Percentiles rank a stretch among this genome's conserved stretches.
Conservation (phyloP, 768 basidiomycete genomes). For the Cytidiella melzeri region DNA sequence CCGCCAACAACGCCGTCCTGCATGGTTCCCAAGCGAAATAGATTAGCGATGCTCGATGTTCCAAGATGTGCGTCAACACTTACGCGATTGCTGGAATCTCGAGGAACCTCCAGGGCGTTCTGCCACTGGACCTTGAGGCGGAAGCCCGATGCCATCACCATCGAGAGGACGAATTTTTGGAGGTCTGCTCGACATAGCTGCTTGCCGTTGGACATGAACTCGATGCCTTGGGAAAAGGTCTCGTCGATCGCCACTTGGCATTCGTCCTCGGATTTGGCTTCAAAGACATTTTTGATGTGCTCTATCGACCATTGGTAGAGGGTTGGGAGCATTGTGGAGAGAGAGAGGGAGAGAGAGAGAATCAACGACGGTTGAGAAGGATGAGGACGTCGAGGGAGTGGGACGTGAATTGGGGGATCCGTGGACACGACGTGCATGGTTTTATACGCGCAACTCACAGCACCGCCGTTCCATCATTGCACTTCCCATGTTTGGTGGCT, state of each 20-base stretch:
- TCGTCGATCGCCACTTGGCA: conserved; percentile 35
- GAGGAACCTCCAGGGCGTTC: conserved; percentile 37
- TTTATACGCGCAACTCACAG: no score
- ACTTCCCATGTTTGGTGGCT: background rate
- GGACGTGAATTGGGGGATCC: background rate
- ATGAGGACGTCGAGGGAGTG: background rate
- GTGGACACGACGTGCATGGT: background rate
- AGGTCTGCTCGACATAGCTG: conserved; percentile 35
- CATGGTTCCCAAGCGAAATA: conserved; percentile 10
- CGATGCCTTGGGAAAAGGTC: conserved; percentile 39
- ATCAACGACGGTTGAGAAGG: background rate
- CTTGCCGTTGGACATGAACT: conserved; percentile 39
- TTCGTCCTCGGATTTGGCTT: conserved; percentile 39
- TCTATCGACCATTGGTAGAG: conserved; percentile 44
- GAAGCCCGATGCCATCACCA: conserved; percentile 33
- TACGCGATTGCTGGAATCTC: conserved; percentile 38
- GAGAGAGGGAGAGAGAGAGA: background rate
- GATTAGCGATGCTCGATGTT: conserved; percentile 1
- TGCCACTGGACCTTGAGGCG: conserved; percentile 47
- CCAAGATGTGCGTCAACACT: conserved; percentile 16
- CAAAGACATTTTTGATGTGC: conserved; percentile 46
- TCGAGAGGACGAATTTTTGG: conserved; percentile 34
- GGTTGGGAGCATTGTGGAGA: conserved; percentile 27
- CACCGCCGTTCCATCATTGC: background rate
- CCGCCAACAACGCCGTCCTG: conserved; percentile 47